Evolutionary conservation across 1,284 basidiomycete species (phyloP), one percentile per base, ranked within the genome.

Genomic region (Sphaerobolus stellatus): DNA sequence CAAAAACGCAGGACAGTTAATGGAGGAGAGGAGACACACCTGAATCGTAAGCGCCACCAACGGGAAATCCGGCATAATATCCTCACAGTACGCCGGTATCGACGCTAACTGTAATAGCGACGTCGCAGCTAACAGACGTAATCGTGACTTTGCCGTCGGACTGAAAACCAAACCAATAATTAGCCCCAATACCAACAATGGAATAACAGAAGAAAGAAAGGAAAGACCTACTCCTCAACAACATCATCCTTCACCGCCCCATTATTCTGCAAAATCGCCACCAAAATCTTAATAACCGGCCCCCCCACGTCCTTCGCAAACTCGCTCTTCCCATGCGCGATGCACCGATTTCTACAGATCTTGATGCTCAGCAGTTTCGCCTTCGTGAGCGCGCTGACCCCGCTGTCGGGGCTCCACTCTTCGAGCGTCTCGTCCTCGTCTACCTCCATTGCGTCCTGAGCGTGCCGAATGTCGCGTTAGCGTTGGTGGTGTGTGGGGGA

Each of bases 101-200:
- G 84, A 79, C 0, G 88, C 85, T 8, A 99, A 75, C 67, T 94
- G 93, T 41, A 98, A 71, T 47, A 98, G 66, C 1, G 90, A 92
- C 8, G 86, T 72, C 0, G 90, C 88, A 0, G 94, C 92, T 62
- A 91, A 85, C 27, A 97, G 71, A 18, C 95, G 82, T 71, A 98
- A 75, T 16, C 86, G 79, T 1, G 86, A 79, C 68, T 82, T 82
- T 31, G 80, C 77, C 59, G 77, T 78, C 1, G 78, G 75, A 59
- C 87, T 89, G 56, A 4, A 18, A 29, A 48, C 28, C 11, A 57
- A 27, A 8, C 30, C 38, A 48, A 34, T 34, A 9, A 52, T 11
- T 29, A 61, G 56, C n/a, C n/a, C 40, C 50, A 50, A 27, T 49
- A 45, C 38, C 38, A 45, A 34, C 50, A 20, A 27, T 24, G 31